Evolutionary conservation across 208 protist genomes (phyloP), one percentile per base, ranked within the genome.

Genomic region (Blechomonas ayalai): DNA sequence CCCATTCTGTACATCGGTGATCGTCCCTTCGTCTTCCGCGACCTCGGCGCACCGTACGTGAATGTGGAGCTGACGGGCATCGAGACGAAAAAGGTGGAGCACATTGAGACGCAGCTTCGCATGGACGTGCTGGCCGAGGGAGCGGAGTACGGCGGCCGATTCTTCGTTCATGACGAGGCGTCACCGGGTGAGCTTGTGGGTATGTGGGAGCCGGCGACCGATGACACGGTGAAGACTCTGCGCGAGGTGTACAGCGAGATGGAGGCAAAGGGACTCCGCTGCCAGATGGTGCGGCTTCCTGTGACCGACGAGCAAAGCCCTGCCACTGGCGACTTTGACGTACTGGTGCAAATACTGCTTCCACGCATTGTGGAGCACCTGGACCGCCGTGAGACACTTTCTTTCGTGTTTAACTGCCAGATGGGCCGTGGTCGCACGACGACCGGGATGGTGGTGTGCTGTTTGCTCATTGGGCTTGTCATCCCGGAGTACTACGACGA

Each of bases 381-480:
- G 24, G 77, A 82, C 47, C 69, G 69, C 19, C 65, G 68, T 22
- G 80, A 88, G 50, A 80, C 84, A 37, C 52, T 89, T 4, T 92
- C 84, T 8, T 92, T 92, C 50, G 80, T 92, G 22, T 92, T 92
- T 52, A 92, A 92, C 52, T 92, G 84, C 41, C 84, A 92, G 57
- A 92, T 92, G 84, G 84, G 84, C 18, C 76, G 84, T 8, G 84
- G 84, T 12, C 84, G 84, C 43, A 92, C 84, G 16, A 92, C 84
- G 32, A 92, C 84, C 2, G 84, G 84, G 3, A 92, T 92, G 84
- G 84, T 92, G 38, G 56, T 92, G 13, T 92, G 84, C 64, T 87
- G 76, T 43, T 59, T 92, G 16, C 49, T 92, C 31, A 90, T 92
- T 32, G 84, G 84, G 8, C 62, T 82, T 4, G 80, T 85, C 4